Conservation (phyloP, 352 stramenopile species). For the Pythium periplocum region DNA sequence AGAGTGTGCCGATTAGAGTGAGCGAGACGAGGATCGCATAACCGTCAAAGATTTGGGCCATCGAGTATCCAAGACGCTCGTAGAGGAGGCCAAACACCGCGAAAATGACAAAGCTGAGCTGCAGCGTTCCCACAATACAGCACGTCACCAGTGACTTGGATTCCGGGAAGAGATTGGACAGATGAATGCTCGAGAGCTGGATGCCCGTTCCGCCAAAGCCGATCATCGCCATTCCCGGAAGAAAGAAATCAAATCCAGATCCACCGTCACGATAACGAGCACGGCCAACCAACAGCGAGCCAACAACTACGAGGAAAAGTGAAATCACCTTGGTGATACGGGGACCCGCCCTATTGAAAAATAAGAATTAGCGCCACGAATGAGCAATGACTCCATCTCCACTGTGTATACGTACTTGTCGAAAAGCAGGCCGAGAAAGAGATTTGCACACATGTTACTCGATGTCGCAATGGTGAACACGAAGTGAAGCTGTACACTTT, state of each 20-base stretch:
- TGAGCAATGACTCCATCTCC: background rate
- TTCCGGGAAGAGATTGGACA: slow-evolving; percentile 72
- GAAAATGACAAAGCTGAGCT: slow-evolving; percentile 74
- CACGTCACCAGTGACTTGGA: slow-evolving; percentile 60
- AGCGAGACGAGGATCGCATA: slow-evolving; percentile 48
- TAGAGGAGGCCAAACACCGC: slow-evolving; percentile 55
- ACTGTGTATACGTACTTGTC: slow-evolving; percentile 29
- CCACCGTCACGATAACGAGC: slow-evolving; percentile 31
- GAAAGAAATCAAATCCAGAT: slow-evolving; percentile 32
- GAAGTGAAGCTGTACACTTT: slow-evolving; percentile 54
- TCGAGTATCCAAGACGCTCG: slow-evolving; percentile 28
- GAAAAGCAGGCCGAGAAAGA: slow-evolving; percentile 54
- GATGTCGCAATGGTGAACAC: slow-evolving; percentile 57
- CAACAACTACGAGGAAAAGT: slow-evolving; percentile 36
- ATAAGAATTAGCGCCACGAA: slow-evolving; percentile 20
- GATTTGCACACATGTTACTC: slow-evolving; percentile 58
- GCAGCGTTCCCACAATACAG: slow-evolving; percentile 63
- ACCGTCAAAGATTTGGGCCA: slow-evolving; percentile 37
- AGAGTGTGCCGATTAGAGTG: slow-evolving; percentile 42
- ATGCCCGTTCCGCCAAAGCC: slow-evolving; percentile 60
- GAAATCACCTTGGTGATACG: slow-evolving; percentile 50
- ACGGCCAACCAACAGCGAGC: slow-evolving; percentile 43
- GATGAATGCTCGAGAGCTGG: slow-evolving; percentile 64
- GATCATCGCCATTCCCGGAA: slow-evolving; percentile 57
- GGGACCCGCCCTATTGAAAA: slow-evolving; percentile 15